These are phyloP conservation scores for Emmonsiellopsis sp. DNA, from an alignment of 2,329 filamentous ascomycete genomes.

Conservation along the genomic window DNA sequence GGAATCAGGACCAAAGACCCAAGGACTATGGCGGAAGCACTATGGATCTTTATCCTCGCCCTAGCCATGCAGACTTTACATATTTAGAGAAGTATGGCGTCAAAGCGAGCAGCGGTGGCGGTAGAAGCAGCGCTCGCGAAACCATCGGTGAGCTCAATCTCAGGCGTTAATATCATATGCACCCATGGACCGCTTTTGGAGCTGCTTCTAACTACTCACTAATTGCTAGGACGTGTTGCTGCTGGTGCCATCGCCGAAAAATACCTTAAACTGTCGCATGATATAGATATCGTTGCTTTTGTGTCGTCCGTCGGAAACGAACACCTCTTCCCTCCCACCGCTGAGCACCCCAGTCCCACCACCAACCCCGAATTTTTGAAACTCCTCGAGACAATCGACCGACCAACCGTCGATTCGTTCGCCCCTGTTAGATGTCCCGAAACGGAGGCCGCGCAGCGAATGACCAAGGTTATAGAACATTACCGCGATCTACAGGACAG, in stretches of 20 bases:
- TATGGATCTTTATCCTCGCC: conserved; percentile 85
- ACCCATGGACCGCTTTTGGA: not conserved
- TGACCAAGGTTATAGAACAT: conserved; percentile 69
- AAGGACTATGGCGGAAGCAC: conserved; percentile 84
- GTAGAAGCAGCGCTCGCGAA: conserved; percentile 84
- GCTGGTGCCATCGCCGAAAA: conserved; percentile 91
- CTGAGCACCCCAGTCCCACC: conserved; percentile 57
- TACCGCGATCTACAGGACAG: conserved; percentile 73
- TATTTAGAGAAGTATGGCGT: conserved; percentile 96
- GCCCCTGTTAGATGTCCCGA: conserved; percentile 84
- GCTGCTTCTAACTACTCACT: not conserved
- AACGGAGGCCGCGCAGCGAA: conserved; percentile 51
- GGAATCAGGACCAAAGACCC: conserved; percentile 87
- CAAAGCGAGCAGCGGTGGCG: conserved; percentile 82
- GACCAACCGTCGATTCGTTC: conserved; percentile 65
- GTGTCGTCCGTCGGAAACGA: conserved; percentile 74
- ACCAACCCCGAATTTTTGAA: conserved; percentile 71
- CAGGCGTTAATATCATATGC: not conserved
- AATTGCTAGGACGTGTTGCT: conserved; percentile 62
- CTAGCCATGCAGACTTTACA: conserved; percentile 91
- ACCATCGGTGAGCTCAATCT: conserved; percentile 58
- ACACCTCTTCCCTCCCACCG: conserved; percentile 64
- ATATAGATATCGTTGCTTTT: conserved; percentile 85
- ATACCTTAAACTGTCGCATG: conserved; percentile 70
- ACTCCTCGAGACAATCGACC: conserved; percentile 62